Evolutionary conservation across 1,139 yeast genomes (phyloP).

Genomic region (Debaryomycetaceae sp.): DNA sequence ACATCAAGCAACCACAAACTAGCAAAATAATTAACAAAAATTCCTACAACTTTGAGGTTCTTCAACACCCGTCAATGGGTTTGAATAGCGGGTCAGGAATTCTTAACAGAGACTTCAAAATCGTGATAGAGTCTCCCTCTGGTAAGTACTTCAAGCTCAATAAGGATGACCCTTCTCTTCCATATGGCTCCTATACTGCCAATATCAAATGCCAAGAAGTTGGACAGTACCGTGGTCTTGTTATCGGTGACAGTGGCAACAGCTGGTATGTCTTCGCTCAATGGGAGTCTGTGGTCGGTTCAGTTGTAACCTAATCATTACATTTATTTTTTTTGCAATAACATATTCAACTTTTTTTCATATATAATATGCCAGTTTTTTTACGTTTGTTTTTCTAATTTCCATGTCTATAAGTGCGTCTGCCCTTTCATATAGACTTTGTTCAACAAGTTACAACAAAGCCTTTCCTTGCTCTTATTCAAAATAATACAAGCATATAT

Average conservation of each 20-base stretch:
- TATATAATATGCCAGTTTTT: not conserved
- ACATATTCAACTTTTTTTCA: not conserved
- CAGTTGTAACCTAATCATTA: constrained; percentile 12
- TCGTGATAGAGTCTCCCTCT: constrained; percentile 80
- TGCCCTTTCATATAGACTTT: too few relatives aligned
- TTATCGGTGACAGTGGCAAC: constrained; percentile 72
- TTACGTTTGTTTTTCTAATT: not conserved
- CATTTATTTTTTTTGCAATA: not conserved
- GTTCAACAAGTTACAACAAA: too few relatives aligned
- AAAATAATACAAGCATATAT: not conserved
- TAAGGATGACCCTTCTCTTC: constrained; percentile 42
- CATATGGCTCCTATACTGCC: constrained; percentile 57
- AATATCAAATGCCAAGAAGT: constrained; percentile 61
- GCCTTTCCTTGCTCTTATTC: too few relatives aligned
- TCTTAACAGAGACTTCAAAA: constrained; percentile 45
- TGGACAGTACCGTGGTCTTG: constrained; percentile 83
- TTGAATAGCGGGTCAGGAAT: constrained; percentile 33
- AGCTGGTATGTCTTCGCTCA: constrained; percentile 92
- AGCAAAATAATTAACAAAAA: constrained; percentile 54
- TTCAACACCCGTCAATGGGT: constrained; percentile 64
- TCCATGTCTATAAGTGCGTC: not conserved
- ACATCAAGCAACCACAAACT: constrained; percentile 82
- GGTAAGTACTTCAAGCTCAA: constrained; percentile 69
- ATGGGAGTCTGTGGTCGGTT: constrained; percentile 62
- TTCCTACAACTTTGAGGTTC: constrained; percentile 60